Evolutionary conservation across 1,139 yeast species (phyloP), one percentile per base, ranked within the genome.

Genomic region (Hyphopichia pseudoburtonii): DNA sequence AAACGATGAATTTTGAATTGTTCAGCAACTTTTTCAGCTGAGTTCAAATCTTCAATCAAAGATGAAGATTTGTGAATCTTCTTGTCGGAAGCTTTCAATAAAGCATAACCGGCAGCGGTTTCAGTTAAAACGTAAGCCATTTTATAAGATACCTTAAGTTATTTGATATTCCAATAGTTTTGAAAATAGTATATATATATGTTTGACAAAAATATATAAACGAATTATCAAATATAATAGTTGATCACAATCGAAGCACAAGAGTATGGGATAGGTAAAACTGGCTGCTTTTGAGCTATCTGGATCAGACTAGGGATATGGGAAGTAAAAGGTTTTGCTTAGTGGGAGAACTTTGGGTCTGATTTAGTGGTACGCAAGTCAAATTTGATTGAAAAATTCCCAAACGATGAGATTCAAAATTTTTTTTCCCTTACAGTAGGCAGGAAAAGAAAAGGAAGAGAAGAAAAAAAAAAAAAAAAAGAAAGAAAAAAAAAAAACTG

Each of bases 101-200:
- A 78, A 62, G 97, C 97, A 64, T 92, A 92, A 62, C 98, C 98
- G 40, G 98, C 98, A 49, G 97, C 87, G 48, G 97, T 92, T 76
- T 92, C 98, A 46, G 97, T 86, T 64, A 92, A 81, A 59, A 92
- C 92, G 78, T 80, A 89, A 52, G 97, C 88, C 97, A 89, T 89
- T 42, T 37, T 47, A 34, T 32, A 14, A 9, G n/a, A 25, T 25
- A 17, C n/a, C n/a, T n/a, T n/a, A n/a, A n/a, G n/a, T n/a, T n/a
- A n/a, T n/a, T n/a, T n/a, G n/a, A n/a, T n/a, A n/a, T n/a, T n/a
- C n/a, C n/a, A n/a, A n/a, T n/a, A n/a, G n/a, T n/a, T n/a, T n/a
- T n/a, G n/a, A n/a, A n/a, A n/a, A n/a, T n/a, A n/a, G n/a, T n/a
- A n/a, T n/a, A n/a, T n/a, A n/a, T n/a, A n/a, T n/a, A n/a, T n/a